Evolutionary conservation across 2,329 filamentous ascomycete genomes (phyloP).

Genomic region (Fusarium goolgardi): DNA sequence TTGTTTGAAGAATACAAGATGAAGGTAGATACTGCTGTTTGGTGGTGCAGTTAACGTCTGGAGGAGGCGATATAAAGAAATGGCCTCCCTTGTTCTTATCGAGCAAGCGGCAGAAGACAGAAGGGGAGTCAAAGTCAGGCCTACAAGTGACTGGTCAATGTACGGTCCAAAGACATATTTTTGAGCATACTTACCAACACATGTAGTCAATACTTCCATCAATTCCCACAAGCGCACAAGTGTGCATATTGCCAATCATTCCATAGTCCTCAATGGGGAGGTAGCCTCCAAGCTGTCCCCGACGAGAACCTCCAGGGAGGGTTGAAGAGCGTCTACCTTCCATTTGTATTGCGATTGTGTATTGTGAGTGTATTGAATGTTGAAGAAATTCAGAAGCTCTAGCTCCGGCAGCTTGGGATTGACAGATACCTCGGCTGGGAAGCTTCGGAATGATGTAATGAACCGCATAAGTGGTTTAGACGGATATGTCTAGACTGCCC

Average conservation of each 20-base stretch:
- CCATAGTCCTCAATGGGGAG: constrained; percentile 80
- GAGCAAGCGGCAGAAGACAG: constrained; percentile 78
- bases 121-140: constrained; percentile 83
- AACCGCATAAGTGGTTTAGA: constrained; percentile 26
- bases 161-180: neutral
- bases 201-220: constrained; percentile 81
- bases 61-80: constrained; percentile 73
- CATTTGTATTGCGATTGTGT: constrained; percentile 44
- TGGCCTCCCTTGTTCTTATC: constrained; percentile 81
- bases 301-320: constrained; percentile 50
- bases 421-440: neutral
- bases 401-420: constrained; percentile 1
- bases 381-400: constrained; percentile 7
- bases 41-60: constrained; percentile 67
- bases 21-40: constrained; percentile 83
- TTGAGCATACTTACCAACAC: constrained; percentile 69
- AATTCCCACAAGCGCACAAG: constrained; percentile 79
- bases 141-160: constrained; percentile 50
- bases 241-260: constrained; percentile 84
- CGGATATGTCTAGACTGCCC: constrained; percentile 6
- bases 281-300: constrained; percentile 59
- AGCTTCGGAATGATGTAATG: constrained; percentile 42
- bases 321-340: constrained; percentile 49
- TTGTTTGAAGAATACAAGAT: constrained; percentile 79
- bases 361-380: neutral